These are phyloP conservation scores for Geosmithia flava DNA, from an alignment of 2,329 filamentous ascomycete species.

Conservation along the genomic window DNA sequence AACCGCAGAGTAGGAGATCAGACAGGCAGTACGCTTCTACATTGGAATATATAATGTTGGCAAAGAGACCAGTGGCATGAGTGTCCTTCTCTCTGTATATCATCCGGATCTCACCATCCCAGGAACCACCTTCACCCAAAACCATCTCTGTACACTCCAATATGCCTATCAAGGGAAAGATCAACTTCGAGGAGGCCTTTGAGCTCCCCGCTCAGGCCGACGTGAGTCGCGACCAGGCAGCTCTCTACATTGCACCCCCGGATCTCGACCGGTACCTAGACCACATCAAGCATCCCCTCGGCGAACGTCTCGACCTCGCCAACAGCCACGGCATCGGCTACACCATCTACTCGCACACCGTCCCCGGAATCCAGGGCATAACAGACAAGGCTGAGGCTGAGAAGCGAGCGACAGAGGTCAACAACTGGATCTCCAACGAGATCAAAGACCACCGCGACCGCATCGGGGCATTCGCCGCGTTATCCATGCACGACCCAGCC, in stretches of 20 bases:
- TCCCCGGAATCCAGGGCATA: constrained; percentile 33
- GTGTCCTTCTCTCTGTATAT: too few species aligned
- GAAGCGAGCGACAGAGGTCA: constrained; percentile 26
- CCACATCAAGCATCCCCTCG: constrained; percentile 34
- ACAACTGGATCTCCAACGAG: constrained; percentile 24
- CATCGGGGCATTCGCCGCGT: constrained; percentile 33
- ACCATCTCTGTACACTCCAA: too few species aligned
- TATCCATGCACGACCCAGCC: constrained; percentile 40
- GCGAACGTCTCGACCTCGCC: constrained; percentile 26
- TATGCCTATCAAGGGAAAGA: too few species aligned
- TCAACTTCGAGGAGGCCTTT: constrained; percentile 51
- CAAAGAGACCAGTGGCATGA: too few species aligned
- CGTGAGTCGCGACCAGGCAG: constrained; percentile 48
- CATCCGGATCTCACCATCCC: too few species aligned
- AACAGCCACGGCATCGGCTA: constrained; percentile 35
- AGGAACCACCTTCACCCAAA: too few species aligned
- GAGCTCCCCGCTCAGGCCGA: constrained; percentile 45
- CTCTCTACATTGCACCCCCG: constrained; percentile 44
- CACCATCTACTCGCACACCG: constrained; percentile 34
- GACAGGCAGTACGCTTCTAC: too few species aligned
- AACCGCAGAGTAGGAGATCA: too few species aligned
- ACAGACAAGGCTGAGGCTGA: constrained; percentile 27
- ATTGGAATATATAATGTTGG: too few species aligned
- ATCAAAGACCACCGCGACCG: constrained; percentile 25
- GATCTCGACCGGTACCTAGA: constrained; percentile 43